Evolutionary conservation across 306 rosid genomes (phyloP).

Genomic region (Trichosanthes cucumerina): DNA sequence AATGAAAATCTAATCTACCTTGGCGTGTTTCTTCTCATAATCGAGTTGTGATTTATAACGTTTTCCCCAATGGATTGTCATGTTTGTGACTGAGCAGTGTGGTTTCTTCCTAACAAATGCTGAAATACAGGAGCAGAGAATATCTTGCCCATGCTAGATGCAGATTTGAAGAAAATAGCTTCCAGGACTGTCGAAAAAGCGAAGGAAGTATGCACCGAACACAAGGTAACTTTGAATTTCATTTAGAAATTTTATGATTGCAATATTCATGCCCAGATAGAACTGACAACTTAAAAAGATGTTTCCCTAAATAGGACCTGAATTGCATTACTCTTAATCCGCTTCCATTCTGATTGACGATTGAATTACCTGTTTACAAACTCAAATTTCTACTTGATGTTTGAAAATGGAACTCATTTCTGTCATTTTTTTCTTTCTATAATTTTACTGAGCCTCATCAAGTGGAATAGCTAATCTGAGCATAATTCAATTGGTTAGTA

Average conservation of each 20-base stretch:
- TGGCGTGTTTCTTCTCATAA: not conserved
- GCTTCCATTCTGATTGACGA: not conserved
- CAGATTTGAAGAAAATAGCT: conserved; percentile 21
- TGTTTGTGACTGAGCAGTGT: not conserved
- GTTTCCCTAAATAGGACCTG: not conserved
- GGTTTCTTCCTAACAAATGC: not conserved
- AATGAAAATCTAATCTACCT: not conserved
- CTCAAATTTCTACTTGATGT: no score
- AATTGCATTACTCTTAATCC: not conserved
- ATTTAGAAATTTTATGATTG: not conserved
- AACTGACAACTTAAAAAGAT: not conserved
- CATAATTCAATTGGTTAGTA: no score
- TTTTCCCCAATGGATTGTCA: not conserved
- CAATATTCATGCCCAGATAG: not conserved
- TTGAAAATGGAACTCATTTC: no score
- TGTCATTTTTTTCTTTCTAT: no score
- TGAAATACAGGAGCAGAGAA: conserved; percentile 15
- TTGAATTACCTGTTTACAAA: not conserved
- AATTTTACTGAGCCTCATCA: no score
- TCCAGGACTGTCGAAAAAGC: conserved; percentile 5
- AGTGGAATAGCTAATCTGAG: no score
- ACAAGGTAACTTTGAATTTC: conserved; percentile 8
- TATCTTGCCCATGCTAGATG: conserved; percentile 5
- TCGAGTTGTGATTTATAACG: not conserved
- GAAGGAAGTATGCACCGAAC: conserved; percentile 16